phyloP scores from a whole-genome alignment of 139 green algal species.

The Axilococcus clingmanii region DNA sequence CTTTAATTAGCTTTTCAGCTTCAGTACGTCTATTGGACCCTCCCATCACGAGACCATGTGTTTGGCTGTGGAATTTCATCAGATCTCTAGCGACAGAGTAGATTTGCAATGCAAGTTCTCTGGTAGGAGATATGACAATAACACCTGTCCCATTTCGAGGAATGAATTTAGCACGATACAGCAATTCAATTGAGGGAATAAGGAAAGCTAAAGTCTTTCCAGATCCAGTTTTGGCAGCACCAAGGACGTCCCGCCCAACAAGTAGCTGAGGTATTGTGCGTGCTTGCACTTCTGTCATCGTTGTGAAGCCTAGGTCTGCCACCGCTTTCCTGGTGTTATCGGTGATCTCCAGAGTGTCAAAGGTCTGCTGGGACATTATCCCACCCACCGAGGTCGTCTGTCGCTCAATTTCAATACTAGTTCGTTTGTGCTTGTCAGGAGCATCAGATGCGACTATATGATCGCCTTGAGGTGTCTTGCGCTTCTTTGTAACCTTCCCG shows the following conservation, averaged over 20 bases:
- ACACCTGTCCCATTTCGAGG: slow-evolving; percentile 88
- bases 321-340: slow-evolving; percentile 50
- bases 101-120: slow-evolving; percentile 95
- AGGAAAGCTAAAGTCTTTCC: slow-evolving; percentile 98
- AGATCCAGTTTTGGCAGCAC: slow-evolving; percentile 87
- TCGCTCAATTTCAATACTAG: too few species aligned
- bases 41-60: slow-evolving; percentile 94
- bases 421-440: too few species aligned
- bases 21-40: slow-evolving; percentile 92
- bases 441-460: too few species aligned
- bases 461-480: too few species aligned
- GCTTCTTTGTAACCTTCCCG: too few species aligned
- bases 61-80: slow-evolving; percentile 88
- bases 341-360: slow-evolving; percentile 61
- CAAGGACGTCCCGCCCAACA: slow-evolving; percentile 85
- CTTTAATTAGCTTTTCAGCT: slow-evolving; percentile 90
- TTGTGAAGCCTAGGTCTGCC: slow-evolving; percentile 63
- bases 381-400: too few species aligned
- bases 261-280: slow-evolving; percentile 86
- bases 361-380: slow-evolving; percentile 66
- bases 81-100: slow-evolving; percentile 88
- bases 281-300: slow-evolving; percentile 95
- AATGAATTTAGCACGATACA: slow-evolving; percentile 88
- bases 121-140: slow-evolving; percentile 86
- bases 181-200: slow-evolving; percentile 83